Evolutionary conservation across 345 rosid genomes (phyloP).

Genomic region (Syzygium oleosum): DNA sequence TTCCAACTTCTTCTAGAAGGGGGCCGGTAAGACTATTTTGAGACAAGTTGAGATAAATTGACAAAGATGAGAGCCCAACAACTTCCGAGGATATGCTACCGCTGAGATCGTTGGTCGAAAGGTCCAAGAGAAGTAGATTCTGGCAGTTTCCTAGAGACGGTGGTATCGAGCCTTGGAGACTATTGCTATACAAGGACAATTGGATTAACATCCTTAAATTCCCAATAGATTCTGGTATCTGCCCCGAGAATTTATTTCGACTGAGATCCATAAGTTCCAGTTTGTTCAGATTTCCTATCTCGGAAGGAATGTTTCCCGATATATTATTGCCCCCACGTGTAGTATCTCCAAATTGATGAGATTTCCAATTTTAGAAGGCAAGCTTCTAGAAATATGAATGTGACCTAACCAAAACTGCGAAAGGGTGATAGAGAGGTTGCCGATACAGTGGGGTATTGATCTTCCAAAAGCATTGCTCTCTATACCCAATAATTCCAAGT

Average conservation of each 20-base stretch:
- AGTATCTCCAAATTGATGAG: conserved; percentile 2
- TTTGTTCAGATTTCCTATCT: background rate
- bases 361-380: conserved; percentile 1
- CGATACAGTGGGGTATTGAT: fast-evolving
- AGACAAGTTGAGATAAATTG: fast-evolving
- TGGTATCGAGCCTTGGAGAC: background rate
- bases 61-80: background rate
- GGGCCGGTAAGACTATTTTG: background rate
- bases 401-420: fast-evolving
- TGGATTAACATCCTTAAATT: background rate
- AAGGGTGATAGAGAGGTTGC: background rate
- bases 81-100: background rate
- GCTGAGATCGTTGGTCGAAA: background rate
- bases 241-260: background rate
- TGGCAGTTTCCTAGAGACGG: background rate
- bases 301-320: background rate
- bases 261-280: fast-evolving
- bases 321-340: background rate
- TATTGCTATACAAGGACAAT: background rate
- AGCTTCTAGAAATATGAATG: background rate
- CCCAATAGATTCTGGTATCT: background rate
- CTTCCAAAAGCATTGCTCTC: fast-evolving
- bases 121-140: background rate
- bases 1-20: background rate
- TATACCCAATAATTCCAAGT: fast-evolving